A percentile compares a stretch with the other conserved stretches of the same genome.
Conservation (phyloP, 768 basidiomycete species). For the Leccinum obscurum region DNA sequence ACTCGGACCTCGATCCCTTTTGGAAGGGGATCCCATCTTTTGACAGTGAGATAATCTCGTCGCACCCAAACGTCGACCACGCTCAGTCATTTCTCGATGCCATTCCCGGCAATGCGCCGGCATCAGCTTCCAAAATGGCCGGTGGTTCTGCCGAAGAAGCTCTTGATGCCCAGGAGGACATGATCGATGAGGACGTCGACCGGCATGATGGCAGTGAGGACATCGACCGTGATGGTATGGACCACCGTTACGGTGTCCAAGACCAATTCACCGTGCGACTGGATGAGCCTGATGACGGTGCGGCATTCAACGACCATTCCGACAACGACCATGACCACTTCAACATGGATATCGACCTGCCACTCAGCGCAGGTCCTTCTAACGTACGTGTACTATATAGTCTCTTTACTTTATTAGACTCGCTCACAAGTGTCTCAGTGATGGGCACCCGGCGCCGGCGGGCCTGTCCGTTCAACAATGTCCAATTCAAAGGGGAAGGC, state of each 20-base stretch:
- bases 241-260: too few species aligned
- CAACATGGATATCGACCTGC: too few species aligned
- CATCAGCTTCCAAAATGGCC: neutral
- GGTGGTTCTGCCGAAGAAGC: neutral
- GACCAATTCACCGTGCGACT: too few species aligned
- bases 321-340: too few species aligned
- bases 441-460: neutral
- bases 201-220: too few species aligned
- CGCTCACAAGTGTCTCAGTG: neutral
- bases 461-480: neutral
- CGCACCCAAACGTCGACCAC: neutral
- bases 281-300: too few species aligned
- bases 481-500: neutral
- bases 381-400: neutral
- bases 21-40: neutral
- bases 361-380: too few species aligned
- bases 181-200: too few species aligned
- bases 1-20: neutral
- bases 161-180: neutral
- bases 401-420: neutral
- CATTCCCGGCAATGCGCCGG: neutral
- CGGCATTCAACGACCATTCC: too few species aligned
- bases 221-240: too few species aligned
- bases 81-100: neutral
- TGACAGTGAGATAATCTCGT: neutral